phyloP scores from a whole-genome alignment of 768 basidiomycete species.

The Leccinum ochraceum region DNA sequence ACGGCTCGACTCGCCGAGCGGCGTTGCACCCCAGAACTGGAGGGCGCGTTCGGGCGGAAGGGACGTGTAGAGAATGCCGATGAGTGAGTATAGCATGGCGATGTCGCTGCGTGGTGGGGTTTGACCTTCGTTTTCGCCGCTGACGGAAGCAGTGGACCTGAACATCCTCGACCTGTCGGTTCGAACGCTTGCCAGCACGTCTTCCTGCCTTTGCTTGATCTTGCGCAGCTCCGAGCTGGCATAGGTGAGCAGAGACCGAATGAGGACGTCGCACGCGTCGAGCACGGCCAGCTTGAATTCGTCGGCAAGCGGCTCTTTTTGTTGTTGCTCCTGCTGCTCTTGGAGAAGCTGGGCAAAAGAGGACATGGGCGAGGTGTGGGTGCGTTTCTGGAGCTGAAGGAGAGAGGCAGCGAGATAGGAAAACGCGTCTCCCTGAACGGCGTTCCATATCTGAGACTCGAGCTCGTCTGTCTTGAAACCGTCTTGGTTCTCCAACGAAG shows the following conservation, averaged over 20 bases:
- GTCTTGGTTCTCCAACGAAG: constrained; percentile 58
- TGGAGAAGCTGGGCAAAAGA: no score
- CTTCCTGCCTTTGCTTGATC: no score
- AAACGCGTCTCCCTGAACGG: constrained; percentile 83
- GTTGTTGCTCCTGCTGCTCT: no score
- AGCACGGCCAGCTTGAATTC: constrained; percentile 56
- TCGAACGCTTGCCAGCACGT: no score
- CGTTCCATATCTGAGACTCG: constrained; percentile 79
- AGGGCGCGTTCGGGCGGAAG: constrained; percentile 76
- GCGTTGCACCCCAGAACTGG: constrained; percentile 82
- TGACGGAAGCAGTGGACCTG: constrained; percentile 3
- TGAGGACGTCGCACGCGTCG: constrained; percentile 64
- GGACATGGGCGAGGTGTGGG: constrained; percentile 35
- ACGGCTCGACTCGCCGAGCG: constrained; percentile 40
- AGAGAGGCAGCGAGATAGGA: constrained; percentile 58
- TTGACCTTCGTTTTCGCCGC: no score
- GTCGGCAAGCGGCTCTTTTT: constrained; percentile 30
- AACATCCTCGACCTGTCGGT: no score
- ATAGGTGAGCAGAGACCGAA: no score
- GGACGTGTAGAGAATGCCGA: constrained; percentile 76
- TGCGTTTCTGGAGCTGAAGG: constrained; percentile 50
- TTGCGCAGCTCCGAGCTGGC: no score
- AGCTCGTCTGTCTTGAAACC: constrained; percentile 78
- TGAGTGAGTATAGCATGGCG: constrained; percentile 75
- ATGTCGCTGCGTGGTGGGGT: no score